Base-by-base conservation (phyloP, 768 basidiomycete genomes). In the Brasilioporus rufonigricans region DNA sequence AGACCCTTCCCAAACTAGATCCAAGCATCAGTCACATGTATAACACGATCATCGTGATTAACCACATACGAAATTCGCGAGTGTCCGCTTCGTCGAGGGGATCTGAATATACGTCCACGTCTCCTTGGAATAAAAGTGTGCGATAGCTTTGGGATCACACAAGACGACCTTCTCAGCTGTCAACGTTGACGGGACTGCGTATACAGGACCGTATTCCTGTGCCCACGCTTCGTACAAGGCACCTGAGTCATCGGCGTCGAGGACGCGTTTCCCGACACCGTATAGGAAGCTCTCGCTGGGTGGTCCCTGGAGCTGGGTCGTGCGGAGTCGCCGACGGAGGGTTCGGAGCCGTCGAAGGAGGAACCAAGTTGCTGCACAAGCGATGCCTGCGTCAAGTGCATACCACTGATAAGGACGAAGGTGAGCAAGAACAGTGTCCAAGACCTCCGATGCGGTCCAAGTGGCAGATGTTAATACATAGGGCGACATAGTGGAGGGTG, bases 291-390 rank as follows among this genome's bases (percentile, higher is more conserved):
- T 59, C 16, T 47, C 36, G 13, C 56, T 58, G 3, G 60, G 57
- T 24, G 66, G 66, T 12, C 66, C 66, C 26, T 40, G 41, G 1
- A 68, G 55, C 13, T 24, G 21, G 1, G 64, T 62, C 10, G 47
- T 64, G 11, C 33, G 56, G 13, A 39, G 16, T 33, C 10, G 45
- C 6, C 1, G 76, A n/a, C 79, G 9, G 72, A 74, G 57, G 78
- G 51, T 35, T 10, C 43, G 58, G 16, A 59, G 3, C 36, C 35
- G 48, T 49, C 47, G 40, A 24, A 53, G 31, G 41, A 62, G 23
- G 40, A 21, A n/a, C 61, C 61, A 61, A 3, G 39, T 16, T 2
- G 21, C 31, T 3, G 36, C 23, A 2, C 52, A 23, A 13, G 38
- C 39, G 18, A 53, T 10, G 18, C 36, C 44, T 1, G 18, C 43